Evolutionary conservation across 495 filamentous ascomycete species (phyloP), one percentile per base, ranked within the genome.

Genomic region (Echria macrotheca): DNA sequence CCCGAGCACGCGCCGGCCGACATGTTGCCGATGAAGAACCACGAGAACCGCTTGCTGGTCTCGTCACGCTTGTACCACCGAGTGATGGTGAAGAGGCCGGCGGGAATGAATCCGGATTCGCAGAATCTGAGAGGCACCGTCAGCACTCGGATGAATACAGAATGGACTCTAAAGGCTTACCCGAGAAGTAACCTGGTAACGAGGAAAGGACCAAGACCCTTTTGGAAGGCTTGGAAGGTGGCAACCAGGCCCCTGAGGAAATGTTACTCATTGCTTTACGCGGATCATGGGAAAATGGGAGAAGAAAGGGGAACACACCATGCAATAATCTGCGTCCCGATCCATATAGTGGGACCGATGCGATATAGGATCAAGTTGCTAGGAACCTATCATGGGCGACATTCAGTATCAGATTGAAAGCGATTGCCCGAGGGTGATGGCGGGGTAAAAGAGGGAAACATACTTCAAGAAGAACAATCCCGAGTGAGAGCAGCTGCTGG

Each of bases 71-170:
- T 81, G 53, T 82, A 83, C 77, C 79, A 82, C 5, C 71, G 72
- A 0, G 79, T 79, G 19, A 82, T 67, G 19, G 78, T 80, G 40
- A 76, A 83, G 1, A 83, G 61, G 3, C 74, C 72, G 19, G 73
- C 78, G 10, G 79, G 79, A 47, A 82, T 81, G 52, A 80, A 83
- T 0, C 78, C 79, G 3, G 73, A 73, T 48, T 83, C 80, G 35
- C 73, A 72, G 6, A 61, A 45, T 17, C 61, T 54, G n/a, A 14
- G 4, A 23, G 10, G 6, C 28, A 17, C 11, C 36, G 18, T 4
- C 3, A 35, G 15, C 14, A 50, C 26, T 12, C 10, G 12, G 21
- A 25, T 17, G 29, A 12, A 9, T 1, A 22, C 1, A 9, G 10
- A 25, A 6, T 1, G 17, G 24, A 7, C 1, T 6, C 9, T 10